These are phyloP conservation scores for Tolypocladium capitatum DNA, from an alignment of 2,329 filamentous ascomycete species.

Conservation along the genomic window DNA sequence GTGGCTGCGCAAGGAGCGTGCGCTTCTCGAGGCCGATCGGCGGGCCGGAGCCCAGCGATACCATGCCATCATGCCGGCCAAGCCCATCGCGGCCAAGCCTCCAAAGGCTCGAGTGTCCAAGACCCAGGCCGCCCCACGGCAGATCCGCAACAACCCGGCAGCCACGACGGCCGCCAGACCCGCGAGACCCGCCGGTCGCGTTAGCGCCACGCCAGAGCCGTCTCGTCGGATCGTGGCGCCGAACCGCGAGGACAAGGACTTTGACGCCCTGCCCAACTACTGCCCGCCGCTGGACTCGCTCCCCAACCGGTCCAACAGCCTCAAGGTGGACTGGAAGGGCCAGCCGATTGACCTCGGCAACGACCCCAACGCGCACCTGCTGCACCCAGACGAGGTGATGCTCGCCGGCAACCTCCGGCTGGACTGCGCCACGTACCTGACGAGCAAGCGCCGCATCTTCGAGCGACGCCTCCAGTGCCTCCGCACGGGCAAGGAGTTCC, in stretches of 20 bases:
- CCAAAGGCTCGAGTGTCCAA: constrained; percentile 20
- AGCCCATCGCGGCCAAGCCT: constrained; percentile 17
- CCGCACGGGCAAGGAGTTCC: constrained; percentile 65
- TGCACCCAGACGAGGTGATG: constrained; percentile 66
- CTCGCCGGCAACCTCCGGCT: constrained; percentile 71
- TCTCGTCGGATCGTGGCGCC: constrained; percentile 41
- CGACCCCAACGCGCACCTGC: constrained; percentile 54
- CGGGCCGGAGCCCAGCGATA: constrained; percentile 25
- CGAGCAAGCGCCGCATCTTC: constrained; percentile 88
- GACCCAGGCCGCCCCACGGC: constrained; percentile 16
- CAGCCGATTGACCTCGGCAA: constrained; percentile 60
- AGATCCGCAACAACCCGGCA: constrained; percentile 18
- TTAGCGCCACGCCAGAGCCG: constrained; percentile 36
- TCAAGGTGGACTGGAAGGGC: constrained; percentile 84
- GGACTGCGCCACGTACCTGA: constrained; percentile 78
- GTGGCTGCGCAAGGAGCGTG: constrained; percentile 39
- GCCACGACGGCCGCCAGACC: constrained; percentile 5
- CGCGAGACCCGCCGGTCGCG: constrained; percentile 17
- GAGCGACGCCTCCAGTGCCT: constrained; percentile 56
- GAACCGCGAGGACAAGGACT: constrained; percentile 74
- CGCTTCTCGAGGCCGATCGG: constrained; percentile 33
- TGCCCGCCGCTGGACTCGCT: constrained; percentile 58
- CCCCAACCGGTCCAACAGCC: constrained; percentile 50
- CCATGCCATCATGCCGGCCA: constrained; percentile 30
- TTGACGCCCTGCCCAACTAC: constrained; percentile 55